Evolutionary conservation across 1,139 yeast species (phyloP).

Genomic region (Pichia sp.): DNA sequence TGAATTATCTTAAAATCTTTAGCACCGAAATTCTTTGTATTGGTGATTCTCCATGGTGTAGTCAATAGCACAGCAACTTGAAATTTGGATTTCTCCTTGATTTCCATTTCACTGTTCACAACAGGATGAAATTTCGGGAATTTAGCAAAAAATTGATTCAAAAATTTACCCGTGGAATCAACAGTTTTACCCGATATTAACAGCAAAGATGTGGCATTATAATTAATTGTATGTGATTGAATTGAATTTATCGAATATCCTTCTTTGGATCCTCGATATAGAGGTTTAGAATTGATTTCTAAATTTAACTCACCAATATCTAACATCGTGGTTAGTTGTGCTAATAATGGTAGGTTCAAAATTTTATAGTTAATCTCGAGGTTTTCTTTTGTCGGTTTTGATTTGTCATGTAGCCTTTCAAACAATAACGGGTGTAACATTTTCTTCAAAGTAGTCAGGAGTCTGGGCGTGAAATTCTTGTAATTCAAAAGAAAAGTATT

Average conservation of each 20-base stretch:
- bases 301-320: constrained; percentile 2
- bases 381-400: constrained; percentile 21
- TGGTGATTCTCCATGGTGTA: constrained; percentile 71
- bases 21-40: constrained; percentile 68
- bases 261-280: constrained; percentile 64
- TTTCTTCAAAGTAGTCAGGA: constrained; percentile 30
- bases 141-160: constrained; percentile 37
- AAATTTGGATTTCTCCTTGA: constrained; percentile 1
- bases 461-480: constrained; percentile 20
- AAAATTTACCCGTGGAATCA: constrained; percentile 41
- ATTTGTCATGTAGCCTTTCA: constrained; percentile 32
- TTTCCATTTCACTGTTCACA: neutral
- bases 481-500: constrained; percentile 1
- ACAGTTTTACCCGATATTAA: constrained; percentile 59
- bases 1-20: constrained; percentile 47
- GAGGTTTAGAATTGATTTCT: constrained; percentile 14
- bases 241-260: constrained; percentile 87
- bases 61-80: constrained; percentile 6
- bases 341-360: constrained; percentile 3
- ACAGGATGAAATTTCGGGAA: constrained; percentile 37
- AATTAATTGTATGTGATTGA: constrained; percentile 76
- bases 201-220: constrained; percentile 81
- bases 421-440: constrained; percentile 22
- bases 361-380: constrained; percentile 2
- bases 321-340: constrained; percentile 7